phyloP scores from a whole-genome alignment of 2,329 filamentous ascomycete genomes.

The Tolypocladium tundrense region DNA sequence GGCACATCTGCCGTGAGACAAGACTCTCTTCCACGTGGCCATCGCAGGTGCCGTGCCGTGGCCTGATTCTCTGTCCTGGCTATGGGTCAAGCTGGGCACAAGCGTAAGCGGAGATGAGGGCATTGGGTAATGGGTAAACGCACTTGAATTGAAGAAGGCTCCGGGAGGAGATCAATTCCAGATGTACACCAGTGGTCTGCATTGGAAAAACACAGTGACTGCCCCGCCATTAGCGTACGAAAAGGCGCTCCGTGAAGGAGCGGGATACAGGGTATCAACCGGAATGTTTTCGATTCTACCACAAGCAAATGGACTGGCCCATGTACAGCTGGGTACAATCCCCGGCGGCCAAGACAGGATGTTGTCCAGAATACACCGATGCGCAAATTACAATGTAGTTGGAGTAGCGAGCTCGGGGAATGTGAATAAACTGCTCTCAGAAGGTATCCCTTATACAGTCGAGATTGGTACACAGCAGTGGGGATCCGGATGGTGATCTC shows the following conservation, averaged over 20 bases:
- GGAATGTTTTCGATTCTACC: background rate
- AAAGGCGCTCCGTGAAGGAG: constrained; percentile 13
- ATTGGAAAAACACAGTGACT: no score
- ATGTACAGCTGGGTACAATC: constrained; percentile 29
- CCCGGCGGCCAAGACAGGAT: constrained; percentile 19
- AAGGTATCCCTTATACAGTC: background rate
- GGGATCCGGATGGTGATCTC: constrained; percentile 22
- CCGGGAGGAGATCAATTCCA: no score
- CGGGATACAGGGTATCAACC: constrained; percentile 21
- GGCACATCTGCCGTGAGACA: no score
- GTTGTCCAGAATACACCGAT: background rate
- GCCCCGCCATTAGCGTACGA: constrained; percentile 5
- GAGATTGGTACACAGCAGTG: constrained; percentile 4
- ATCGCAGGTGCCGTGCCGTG: no score
- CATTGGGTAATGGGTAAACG: no score
- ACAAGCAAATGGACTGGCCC: constrained; percentile 29
- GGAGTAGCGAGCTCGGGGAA: background rate
- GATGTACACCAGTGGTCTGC: no score
- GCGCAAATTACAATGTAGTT: background rate
- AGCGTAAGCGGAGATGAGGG: no score
- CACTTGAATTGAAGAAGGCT: no score
- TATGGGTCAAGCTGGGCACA: no score
- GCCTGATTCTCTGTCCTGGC: no score
- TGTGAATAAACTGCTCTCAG: background rate
- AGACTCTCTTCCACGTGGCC: no score